Percentiles rank a stretch among this genome's conserved stretches.
Conservation (phyloP, 2,329 filamentous ascomycete genomes). For the Aspergillus terreus region DNA sequence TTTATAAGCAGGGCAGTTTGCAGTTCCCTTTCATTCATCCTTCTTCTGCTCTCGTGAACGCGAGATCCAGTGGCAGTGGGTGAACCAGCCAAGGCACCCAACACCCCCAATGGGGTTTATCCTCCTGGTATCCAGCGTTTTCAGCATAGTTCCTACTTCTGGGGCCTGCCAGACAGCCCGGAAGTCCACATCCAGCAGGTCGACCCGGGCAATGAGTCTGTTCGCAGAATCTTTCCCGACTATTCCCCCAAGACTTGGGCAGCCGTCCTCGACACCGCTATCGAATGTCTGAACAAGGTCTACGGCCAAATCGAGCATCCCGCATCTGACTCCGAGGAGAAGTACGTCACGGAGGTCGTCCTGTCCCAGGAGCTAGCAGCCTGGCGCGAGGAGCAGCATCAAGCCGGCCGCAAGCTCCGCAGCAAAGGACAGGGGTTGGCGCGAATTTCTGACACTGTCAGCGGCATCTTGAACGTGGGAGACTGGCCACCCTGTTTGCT, state of each 20-base stretch:
- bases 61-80: no score
- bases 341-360: neutral
- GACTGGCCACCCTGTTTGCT: neutral
- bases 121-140: neutral
- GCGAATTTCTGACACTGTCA: neutral
- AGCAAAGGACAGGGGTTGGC: slow-evolving; percentile 1
- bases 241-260: neutral
- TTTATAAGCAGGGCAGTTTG: no score
- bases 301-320: neutral
- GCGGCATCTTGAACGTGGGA: neutral
- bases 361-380: neutral
- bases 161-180: neutral
- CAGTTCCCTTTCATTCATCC: no score
- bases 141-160: neutral
- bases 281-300: neutral
- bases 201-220: neutral
- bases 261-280: neutral
- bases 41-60: no score
- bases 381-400: neutral
- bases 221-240: neutral
- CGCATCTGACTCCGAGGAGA: neutral
- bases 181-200: neutral
- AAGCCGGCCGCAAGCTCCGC: neutral
- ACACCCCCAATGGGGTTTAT: neutral
- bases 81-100: neutral